Conservation (phyloP, 2,329 filamentous ascomycete genomes). For the Epicoccum sorghinum region DNA sequence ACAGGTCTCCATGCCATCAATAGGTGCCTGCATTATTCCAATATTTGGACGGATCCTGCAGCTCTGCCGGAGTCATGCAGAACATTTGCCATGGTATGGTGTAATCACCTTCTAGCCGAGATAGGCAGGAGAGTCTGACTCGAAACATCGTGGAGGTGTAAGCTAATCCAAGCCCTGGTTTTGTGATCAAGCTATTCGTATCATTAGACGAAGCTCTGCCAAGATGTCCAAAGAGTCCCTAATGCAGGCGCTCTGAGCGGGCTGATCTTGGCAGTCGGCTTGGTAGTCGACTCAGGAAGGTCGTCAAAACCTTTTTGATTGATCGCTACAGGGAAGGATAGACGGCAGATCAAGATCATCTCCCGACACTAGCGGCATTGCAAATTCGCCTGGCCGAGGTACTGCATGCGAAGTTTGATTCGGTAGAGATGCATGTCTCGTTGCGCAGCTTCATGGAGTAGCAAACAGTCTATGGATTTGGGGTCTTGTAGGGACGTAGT, state of each 20-base stretch:
- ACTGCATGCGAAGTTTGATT: too few species aligned
- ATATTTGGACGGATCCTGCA: not conserved
- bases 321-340: not conserved
- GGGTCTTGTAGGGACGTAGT: too few species aligned
- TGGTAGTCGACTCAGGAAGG: not conserved
- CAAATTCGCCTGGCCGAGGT: not conserved
- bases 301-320: constrained; percentile 1
- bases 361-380: not conserved
- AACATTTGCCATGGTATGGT: not conserved
- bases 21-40: too few species aligned
- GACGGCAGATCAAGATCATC: not conserved
- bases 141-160: not conserved
- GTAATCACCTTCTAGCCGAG: not conserved
- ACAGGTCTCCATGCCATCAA: too few species aligned
- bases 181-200: not conserved
- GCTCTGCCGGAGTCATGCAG: not conserved
- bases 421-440: too few species aligned
- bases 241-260: not conserved
- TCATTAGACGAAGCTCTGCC: constrained; percentile 1
- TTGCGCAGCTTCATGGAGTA: too few species aligned
- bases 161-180: constrained; percentile 3
- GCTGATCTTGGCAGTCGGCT: constrained; percentile 7
- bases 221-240: not conserved
- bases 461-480: too few species aligned
- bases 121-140: constrained; percentile 7